Conservation (phyloP, 495 filamentous ascomycete species). For the Tuber magnatum region DNA sequence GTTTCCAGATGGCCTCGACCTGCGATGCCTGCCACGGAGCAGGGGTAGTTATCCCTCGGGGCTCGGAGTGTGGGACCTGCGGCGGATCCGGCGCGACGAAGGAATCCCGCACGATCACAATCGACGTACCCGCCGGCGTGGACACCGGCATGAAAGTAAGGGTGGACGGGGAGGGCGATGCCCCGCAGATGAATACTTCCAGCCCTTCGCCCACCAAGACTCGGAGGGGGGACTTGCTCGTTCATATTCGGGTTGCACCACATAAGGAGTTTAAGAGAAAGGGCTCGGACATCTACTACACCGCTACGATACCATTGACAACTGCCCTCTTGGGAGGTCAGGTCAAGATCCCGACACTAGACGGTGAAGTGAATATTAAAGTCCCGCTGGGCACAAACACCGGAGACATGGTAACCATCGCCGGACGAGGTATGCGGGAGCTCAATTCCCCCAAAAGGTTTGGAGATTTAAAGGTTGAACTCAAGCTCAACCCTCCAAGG, state of each 20-base stretch:
- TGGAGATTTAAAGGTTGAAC: conserved; percentile 79
- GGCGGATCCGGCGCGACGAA: conserved; percentile 68
- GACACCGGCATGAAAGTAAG: conserved; percentile 91
- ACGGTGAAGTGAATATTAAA: conserved; percentile 79
- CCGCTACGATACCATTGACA: conserved; percentile 80
- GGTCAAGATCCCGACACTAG: conserved; percentile 78
- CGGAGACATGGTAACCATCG: conserved; percentile 78
- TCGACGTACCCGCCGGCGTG: conserved; percentile 89
- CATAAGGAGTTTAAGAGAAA: conserved; percentile 79
- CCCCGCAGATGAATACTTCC: conserved; percentile 50
- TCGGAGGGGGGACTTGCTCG: conserved; percentile 74
- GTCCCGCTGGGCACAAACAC: conserved; percentile 85
- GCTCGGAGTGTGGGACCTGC: conserved; percentile 72
- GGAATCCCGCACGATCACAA: conserved; percentile 67
- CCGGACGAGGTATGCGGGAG: conserved; percentile 87
- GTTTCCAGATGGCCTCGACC: conserved; percentile 90
- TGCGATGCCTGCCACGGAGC: conserved; percentile 72
- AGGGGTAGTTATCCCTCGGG: conserved; percentile 63
- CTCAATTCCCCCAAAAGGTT: conserved; percentile 51
- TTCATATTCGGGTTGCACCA: conserved; percentile 71
- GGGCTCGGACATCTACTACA: conserved; percentile 86
- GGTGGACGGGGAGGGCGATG: conserved; percentile 75
- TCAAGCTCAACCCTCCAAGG: conserved; percentile 91
- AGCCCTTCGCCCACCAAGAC: conserved; percentile 56
- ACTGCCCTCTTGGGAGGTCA: conserved; percentile 89